A percentile compares a stretch with the other conserved stretches of the same genome.
These are phyloP conservation scores for Dactylella cylindrospora DNA, from an alignment of 2,329 filamentous ascomycete species.

Conservation along the genomic window DNA sequence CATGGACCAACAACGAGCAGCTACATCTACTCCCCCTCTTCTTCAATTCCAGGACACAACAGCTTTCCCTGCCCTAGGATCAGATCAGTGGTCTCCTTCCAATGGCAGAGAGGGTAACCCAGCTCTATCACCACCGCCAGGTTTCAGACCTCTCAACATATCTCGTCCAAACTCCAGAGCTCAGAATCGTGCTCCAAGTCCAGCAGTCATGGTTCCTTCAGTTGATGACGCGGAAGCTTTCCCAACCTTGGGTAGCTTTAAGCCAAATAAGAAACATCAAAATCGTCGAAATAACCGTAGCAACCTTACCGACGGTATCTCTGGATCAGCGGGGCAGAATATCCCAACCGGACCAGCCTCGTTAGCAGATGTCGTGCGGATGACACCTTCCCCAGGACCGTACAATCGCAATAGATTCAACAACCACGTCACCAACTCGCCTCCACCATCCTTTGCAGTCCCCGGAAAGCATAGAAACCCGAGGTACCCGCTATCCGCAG, in stretches of 20 bases:
- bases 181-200: conserved; percentile 61
- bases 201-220: conserved; percentile 67
- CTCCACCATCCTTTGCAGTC: conserved; percentile 31
- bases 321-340: conserved; percentile 57
- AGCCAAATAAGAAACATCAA: conserved; percentile 74
- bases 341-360: conserved; percentile 66
- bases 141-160: conserved; percentile 64
- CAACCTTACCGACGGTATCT: conserved; percentile 69
- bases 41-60: conserved; percentile 82
- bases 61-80: conserved; percentile 73
- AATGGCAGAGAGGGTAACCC: conserved; percentile 48
- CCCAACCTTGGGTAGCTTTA: conserved; percentile 75
- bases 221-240: conserved; percentile 96
- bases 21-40: conserved; percentile 65
- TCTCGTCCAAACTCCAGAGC: conserved; percentile 85
- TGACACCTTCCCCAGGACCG: conserved; percentile 79
- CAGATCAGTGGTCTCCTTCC: conserved; percentile 58
- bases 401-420: conserved; percentile 38
- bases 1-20: conserved; percentile 68
- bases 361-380: conserved; percentile 89
- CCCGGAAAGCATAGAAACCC: conserved; percentile 37
- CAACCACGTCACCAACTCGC: conserved; percentile 36
- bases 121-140: conserved; percentile 61
- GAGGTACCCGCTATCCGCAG: conserved; percentile 28
- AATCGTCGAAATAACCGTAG: conserved; percentile 76